Evolutionary conservation across 2,329 filamentous ascomycete genomes (phyloP), one percentile per base, ranked within the genome.

Genomic region (Colletotrichum tabaci): DNA sequence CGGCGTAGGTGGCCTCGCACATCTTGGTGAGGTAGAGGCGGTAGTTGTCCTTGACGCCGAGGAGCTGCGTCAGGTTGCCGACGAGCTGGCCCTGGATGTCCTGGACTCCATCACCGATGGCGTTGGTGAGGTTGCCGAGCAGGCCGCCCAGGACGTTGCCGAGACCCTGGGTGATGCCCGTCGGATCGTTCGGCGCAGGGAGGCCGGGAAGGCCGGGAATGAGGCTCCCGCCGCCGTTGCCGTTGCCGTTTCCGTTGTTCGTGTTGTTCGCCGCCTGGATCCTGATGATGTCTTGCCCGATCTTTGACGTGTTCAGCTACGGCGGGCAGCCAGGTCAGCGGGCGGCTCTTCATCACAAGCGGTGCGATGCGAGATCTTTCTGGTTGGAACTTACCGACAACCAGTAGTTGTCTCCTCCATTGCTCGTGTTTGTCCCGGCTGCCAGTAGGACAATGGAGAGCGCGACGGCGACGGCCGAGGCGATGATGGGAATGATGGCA

Each of bases 391-490:
- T 6, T 46, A 71, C 70, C 23, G 73, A 71, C 15, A 74, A 42
- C 66, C 67, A 74, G 61, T 62, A 74, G 16, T 73, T 66, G n/a
- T 55, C 30, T 3, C 61, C 52, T 10, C 57, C 71, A 15, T 56
- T 67, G 30, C 58, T 21, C n/a, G 71, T 63, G 21, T n/a, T 56
- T 15, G 60, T 67, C 5, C 73, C 73, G 7, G 73, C 42, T 10
- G 60, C 64, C 4, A 74, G 21, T 7, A 74, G 56, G 3, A 74
- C 60, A 4, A 68, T 60, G 3, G 60, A 67, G 42, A 80, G 89
- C 82, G 91, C 2, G 78, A 83, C 63, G 26, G 73, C 60, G 2
- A 73, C 71, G 15, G 67, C 60, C 56, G 73, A 61, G 0, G 71
- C 67, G 15, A 67, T 40, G 9, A 73, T 66, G n/a, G 73, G 73